Evolutionary conservation across 2,329 filamentous ascomycete species (phyloP).

Genomic region (Elsinoe fawcettii): DNA sequence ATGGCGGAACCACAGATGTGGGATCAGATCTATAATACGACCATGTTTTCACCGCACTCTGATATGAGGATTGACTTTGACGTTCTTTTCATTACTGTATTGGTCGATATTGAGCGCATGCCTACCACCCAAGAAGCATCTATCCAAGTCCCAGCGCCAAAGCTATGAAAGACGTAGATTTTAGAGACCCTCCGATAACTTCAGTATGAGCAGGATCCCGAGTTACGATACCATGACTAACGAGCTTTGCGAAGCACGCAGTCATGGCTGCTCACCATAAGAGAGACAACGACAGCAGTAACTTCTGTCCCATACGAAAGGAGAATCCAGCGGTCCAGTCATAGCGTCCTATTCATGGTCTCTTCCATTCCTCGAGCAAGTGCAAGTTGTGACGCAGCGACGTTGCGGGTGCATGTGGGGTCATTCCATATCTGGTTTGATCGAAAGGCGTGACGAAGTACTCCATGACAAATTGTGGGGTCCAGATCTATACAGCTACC

Average conservation of each 20-base stretch:
- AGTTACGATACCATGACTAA: no score
- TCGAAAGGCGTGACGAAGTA: background rate
- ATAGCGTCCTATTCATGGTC: background rate
- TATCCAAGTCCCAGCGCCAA: slow-evolving; percentile 4
- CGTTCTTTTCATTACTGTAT: slow-evolving; percentile 8
- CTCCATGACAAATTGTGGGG: slow-evolving; percentile 9
- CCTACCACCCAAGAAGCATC: slow-evolving; percentile 4
- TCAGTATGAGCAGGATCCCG: no score
- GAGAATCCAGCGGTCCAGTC: no score
- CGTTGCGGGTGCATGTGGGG: background rate
- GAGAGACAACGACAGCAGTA: background rate
- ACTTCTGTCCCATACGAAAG: no score
- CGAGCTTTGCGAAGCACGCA: no score
- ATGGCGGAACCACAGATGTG: background rate
- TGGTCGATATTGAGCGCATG: background rate
- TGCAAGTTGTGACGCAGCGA: background rate
- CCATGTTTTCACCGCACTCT: no score
- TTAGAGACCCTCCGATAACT: background rate
- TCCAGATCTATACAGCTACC: background rate
- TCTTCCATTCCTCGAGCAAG: background rate
- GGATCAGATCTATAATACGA: no score
- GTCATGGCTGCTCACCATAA: no score
- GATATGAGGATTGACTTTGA: background rate
- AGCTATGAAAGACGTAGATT: slow-evolving; percentile 8
- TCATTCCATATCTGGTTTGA: background rate